phyloP scores from a whole-genome alignment of 1,139 yeast species.

The Schwanniomyces etchellsii region DNA sequence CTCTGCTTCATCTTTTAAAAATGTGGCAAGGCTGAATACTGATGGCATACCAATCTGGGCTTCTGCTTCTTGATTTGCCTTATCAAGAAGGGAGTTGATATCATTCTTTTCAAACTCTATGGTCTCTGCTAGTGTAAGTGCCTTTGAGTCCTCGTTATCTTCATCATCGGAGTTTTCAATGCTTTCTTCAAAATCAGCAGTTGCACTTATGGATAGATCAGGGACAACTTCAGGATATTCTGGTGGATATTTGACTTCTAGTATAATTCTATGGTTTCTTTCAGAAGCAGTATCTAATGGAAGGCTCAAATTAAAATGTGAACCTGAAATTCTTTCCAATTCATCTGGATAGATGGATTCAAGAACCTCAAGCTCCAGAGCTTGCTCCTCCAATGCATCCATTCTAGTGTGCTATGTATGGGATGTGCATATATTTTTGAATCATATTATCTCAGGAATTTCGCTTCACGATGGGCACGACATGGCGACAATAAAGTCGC shows the following conservation, averaged over 20 bases:
- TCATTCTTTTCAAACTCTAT: constrained; percentile 48
- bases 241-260: constrained; percentile 63
- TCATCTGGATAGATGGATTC: constrained; percentile 94
- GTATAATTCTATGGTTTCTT: constrained; percentile 43
- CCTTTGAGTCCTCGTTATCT: constrained; percentile 37
- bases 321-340: constrained; percentile 37
- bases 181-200: constrained; percentile 29
- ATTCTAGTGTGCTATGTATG: constrained; percentile 25
- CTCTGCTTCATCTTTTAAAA: constrained; percentile 79
- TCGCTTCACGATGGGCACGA: too few relatives aligned
- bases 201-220: constrained; percentile 33
- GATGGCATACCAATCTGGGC: constrained; percentile 84
- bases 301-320: constrained; percentile 42
- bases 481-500: too few relatives aligned
- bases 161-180: constrained; percentile 40
- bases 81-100: constrained; percentile 30
- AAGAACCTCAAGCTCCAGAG: constrained; percentile 75
- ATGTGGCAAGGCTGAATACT: constrained; percentile 70
- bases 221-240: constrained; percentile 72
- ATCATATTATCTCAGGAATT: too few relatives aligned
- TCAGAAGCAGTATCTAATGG: constrained; percentile 56
- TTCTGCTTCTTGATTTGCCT: constrained; percentile 58
- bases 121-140: constrained; percentile 51
- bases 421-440: too few relatives aligned
- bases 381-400: constrained; percentile 73